A percentile compares a stretch with the other conserved stretches of the same genome.
Evolutionary conservation across 1,139 yeast genomes (phyloP).

Genomic region (Lodderomyces metapsilosis): DNA sequence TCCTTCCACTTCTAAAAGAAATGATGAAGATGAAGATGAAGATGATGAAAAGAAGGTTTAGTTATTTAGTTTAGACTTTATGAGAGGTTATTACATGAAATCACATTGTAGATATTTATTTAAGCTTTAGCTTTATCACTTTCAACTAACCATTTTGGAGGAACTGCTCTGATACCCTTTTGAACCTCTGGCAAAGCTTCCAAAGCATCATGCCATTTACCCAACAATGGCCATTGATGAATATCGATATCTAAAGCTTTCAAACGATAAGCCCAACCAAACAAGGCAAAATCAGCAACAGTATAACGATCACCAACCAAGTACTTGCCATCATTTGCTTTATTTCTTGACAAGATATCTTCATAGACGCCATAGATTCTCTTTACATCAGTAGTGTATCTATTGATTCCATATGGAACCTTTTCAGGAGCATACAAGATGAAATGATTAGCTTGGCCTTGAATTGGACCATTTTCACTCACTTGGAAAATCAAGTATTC

Average conservation of each 20-base stretch:
- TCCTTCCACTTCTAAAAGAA: background rate
- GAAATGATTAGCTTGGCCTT: constrained; percentile 58
- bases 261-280: constrained; percentile 32
- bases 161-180: constrained; percentile 23
- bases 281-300: constrained; percentile 51
- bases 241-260: constrained; percentile 32
- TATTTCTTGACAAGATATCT: constrained; percentile 36
- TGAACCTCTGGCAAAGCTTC: constrained; percentile 35
- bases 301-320: constrained; percentile 48
- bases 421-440: constrained; percentile 42
- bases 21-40: constrained; percentile 1
- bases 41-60: constrained; percentile 10
- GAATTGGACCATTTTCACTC: constrained; percentile 62
- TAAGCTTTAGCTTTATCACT: background rate
- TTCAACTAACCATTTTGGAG: background rate
- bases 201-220: constrained; percentile 45
- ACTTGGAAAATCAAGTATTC: constrained; percentile 57
- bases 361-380: constrained; percentile 56
- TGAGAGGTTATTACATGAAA: background rate
- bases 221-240: constrained; percentile 41
- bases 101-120: background rate
- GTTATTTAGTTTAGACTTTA: too few species aligned
- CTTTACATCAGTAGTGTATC: constrained; percentile 50
- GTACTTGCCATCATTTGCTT: constrained; percentile 22
- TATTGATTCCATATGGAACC: constrained; percentile 49